phyloP scores from a whole-genome alignment of 495 filamentous ascomycete species.

The Paragyromitra xinjiangensis region DNA sequence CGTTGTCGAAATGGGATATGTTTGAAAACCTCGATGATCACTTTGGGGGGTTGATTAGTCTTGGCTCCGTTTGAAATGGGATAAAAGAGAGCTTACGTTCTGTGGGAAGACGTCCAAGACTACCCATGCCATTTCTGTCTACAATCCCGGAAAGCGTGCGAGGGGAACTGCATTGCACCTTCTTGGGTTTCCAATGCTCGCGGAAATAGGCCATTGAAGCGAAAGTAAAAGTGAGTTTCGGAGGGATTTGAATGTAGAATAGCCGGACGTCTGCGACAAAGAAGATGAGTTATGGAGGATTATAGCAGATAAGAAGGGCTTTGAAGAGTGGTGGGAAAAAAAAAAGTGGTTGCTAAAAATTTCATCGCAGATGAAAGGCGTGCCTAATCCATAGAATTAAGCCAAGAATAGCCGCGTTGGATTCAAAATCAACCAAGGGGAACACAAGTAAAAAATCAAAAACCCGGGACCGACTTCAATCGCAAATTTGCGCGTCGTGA shows the following conservation, averaged over 20 bases:
- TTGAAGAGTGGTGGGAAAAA: neutral
- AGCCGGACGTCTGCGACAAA: neutral
- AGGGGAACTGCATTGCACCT: conserved; percentile 19
- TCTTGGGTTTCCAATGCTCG: conserved; percentile 13
- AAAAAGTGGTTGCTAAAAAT: neutral
- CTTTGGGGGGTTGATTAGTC: neutral
- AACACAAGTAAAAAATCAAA: neutral
- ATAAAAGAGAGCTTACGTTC: conserved; percentile 14
- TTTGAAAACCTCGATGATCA: conserved; percentile 32
- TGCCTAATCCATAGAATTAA: neutral
- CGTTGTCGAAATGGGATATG: conserved; percentile 29
- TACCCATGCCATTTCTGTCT: conserved; percentile 26
- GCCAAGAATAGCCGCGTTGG: conserved; percentile 11
- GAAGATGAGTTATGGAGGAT: neutral
- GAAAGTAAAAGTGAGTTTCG: neutral
- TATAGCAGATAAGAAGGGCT: neutral
- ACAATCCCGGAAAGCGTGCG: conserved; percentile 21
- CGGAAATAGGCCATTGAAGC: conserved; percentile 21
- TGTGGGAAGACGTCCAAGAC: conserved; percentile 27
- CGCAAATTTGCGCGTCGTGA: neutral
- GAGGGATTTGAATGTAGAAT: neutral
- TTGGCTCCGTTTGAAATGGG: neutral
- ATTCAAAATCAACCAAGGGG: conserved; percentile 24
- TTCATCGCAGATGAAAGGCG: neutral
- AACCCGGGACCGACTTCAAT: neutral